Evolutionary conservation across 2,329 filamentous ascomycete genomes (phyloP).

Genomic region (Penicillium sp.): DNA sequence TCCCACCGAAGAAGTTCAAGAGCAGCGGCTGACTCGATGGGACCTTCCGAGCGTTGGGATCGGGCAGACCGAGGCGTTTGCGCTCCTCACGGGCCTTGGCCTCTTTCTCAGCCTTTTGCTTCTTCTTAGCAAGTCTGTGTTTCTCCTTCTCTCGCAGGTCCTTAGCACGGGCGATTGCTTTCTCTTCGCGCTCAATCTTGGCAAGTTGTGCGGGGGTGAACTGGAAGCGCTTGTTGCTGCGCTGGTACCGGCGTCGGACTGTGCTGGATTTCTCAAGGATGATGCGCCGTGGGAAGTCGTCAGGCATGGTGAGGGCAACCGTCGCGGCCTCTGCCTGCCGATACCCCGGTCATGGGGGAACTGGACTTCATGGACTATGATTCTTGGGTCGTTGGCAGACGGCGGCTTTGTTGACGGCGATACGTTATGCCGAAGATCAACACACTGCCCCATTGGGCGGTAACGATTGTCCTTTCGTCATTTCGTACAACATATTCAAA

Average conservation of each 20-base stretch:
- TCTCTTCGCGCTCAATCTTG: conserved; percentile 43
- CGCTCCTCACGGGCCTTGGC: conserved; percentile 35
- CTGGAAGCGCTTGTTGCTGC: conserved; percentile 36
- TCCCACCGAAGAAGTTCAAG: conserved; percentile 27
- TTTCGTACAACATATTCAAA: not conserved
- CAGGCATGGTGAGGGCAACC: conserved; percentile 28
- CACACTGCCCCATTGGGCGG: conserved; percentile 20
- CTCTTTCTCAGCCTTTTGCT: conserved; percentile 36
- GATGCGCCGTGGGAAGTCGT: conserved; percentile 31
- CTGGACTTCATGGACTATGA: not conserved
- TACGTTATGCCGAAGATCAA: conserved; percentile 33
- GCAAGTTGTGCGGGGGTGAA: conserved; percentile 37
- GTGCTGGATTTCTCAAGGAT: conserved; percentile 40
- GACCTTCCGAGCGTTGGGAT: conserved; percentile 30
- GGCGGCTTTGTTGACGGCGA: conserved; percentile 23
- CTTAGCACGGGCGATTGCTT: conserved; percentile 41
- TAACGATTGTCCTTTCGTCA: not conserved
- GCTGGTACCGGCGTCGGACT: conserved; percentile 39
- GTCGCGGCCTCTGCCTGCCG: conserved; percentile 20
- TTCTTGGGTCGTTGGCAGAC: not conserved
- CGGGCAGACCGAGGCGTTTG: conserved; percentile 30
- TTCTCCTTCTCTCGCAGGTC: conserved; percentile 37
- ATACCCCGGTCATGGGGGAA: conserved; percentile 17
- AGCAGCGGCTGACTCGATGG: conserved; percentile 37
- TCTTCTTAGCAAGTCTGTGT: conserved; percentile 34